These are phyloP conservation scores for Didymella pinodella DNA, from an alignment of 2,329 filamentous ascomycete genomes.

Conservation along the genomic window DNA sequence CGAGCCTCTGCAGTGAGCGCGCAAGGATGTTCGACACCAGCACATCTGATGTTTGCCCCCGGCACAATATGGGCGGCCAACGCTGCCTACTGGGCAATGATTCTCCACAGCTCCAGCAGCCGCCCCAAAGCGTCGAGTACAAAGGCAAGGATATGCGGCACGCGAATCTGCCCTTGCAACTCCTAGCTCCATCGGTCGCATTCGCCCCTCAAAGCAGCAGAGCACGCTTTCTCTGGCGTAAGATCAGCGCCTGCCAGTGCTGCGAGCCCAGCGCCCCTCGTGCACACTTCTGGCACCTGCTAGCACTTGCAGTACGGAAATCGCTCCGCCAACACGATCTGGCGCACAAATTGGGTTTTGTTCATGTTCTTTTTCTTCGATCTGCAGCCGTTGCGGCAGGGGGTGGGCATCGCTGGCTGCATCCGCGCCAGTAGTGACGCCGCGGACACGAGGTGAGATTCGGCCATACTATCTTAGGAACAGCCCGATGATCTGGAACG, in stretches of 20 bases:
- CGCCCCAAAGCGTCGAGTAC: conserved; percentile 22
- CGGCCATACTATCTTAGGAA: conserved; percentile 24
- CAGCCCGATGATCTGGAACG: conserved; percentile 29
- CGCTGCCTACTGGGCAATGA: conserved; percentile 22
- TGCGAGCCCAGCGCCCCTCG: conserved; percentile 12
- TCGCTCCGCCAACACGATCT: conserved; percentile 20
- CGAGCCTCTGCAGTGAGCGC: conserved; percentile 23
- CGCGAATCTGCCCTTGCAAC: conserved; percentile 31
- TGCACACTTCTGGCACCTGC: conserved; percentile 10
- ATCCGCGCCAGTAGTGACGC: conserved; percentile 34
- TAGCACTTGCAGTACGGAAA: conserved; percentile 14
- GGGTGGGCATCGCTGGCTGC: conserved; percentile 30
- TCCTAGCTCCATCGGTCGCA: conserved; percentile 32
- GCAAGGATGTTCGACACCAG: conserved; percentile 20
- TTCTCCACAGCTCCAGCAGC: conserved; percentile 24
- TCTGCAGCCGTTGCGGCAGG: conserved; percentile 37
- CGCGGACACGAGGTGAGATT: conserved; percentile 34
- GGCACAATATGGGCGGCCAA: conserved; percentile 16
- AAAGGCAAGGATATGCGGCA: conserved; percentile 34
- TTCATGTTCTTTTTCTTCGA: conserved; percentile 24
- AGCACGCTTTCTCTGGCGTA: conserved; percentile 23
- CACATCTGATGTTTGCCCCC: conserved; percentile 22
- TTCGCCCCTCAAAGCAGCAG: conserved; percentile 20
- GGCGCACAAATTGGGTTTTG: conserved; percentile 2
- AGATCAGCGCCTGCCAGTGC: conserved; percentile 15